Conservation (phyloP, 2,329 filamentous ascomycete species). For the Aspergillus bombycis region DNA sequence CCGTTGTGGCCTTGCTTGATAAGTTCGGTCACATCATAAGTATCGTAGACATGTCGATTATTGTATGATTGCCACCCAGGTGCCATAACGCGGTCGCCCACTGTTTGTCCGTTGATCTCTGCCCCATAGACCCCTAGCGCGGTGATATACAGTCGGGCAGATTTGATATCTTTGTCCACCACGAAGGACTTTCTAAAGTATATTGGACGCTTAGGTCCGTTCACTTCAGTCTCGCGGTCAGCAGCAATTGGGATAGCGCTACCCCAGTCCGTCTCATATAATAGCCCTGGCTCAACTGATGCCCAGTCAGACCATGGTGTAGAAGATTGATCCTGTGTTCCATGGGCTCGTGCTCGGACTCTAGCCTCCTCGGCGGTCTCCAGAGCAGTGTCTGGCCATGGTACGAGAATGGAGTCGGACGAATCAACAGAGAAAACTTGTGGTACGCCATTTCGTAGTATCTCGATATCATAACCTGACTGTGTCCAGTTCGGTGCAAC, state of each 20-base stretch:
- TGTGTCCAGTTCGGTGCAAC: constrained; percentile 25
- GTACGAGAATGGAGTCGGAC: constrained; percentile 25
- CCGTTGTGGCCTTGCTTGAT: constrained; percentile 43
- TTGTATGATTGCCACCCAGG: constrained; percentile 56
- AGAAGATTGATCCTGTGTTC: neutral
- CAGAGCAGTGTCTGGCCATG: constrained; percentile 25
- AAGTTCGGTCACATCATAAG: constrained; percentile 53
- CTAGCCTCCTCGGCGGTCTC: constrained; percentile 19
- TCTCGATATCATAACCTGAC: constrained; percentile 21
- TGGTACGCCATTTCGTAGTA: constrained; percentile 10
- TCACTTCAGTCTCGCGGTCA: constrained; percentile 22
- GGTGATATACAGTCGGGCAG: constrained; percentile 50
- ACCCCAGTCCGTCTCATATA: constrained; percentile 35
- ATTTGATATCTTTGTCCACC: constrained; percentile 15
- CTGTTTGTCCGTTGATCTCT: constrained; percentile 50
- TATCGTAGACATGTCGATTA: constrained; percentile 55
- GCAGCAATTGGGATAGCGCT: constrained; percentile 26
- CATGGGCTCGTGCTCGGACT: constrained; percentile 15
- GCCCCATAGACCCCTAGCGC: constrained; percentile 52
- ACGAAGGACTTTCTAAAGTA: constrained; percentile 39
- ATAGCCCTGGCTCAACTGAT: constrained; percentile 37
- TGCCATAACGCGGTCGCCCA: constrained; percentile 49
- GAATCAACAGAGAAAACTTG: constrained; percentile 16
- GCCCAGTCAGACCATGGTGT: constrained; percentile 36
- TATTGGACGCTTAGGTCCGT: constrained; percentile 31